These are phyloP conservation scores for Tulasnella sp. DNA, from an alignment of 768 basidiomycete genomes.

Conservation along the genomic window DNA sequence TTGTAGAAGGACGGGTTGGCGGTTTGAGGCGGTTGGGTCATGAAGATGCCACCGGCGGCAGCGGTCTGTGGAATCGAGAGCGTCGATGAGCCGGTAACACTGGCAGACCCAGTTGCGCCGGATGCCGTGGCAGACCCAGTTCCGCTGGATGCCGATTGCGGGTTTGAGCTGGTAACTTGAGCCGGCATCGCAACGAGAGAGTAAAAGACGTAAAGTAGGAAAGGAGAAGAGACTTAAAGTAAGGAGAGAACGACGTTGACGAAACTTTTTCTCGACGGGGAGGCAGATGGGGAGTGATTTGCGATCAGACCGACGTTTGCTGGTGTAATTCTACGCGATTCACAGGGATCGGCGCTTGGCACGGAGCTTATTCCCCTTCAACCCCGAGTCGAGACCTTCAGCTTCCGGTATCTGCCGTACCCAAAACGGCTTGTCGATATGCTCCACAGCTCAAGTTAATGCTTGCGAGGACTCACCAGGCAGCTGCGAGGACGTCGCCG, in stretches of 20 bases:
- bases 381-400: neutral
- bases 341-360: neutral
- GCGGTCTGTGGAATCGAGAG: constrained; percentile 18
- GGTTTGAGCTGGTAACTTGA: neutral
- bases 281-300: neutral
- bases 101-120: neutral
- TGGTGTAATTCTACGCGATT: neutral
- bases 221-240: neutral
- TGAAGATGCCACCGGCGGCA: constrained; percentile 40
- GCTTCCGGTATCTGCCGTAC: neutral
- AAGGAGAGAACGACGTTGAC: neutral
- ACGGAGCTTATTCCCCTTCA: neutral
- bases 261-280: neutral
- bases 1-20: constrained; percentile 75
- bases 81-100: neutral
- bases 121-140: neutral
- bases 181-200: neutral
- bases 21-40: constrained; percentile 73
- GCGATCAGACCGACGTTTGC: neutral
- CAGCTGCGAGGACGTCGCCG: neutral
- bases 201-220: neutral
- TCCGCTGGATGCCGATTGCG: neutral
- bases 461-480: neutral
- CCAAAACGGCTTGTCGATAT: neutral
- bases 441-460: neutral